Percentiles rank a stretch among this genome's conserved stretches.
phyloP scores from a whole-genome alignment of 805 yeast species.

The Candida awuae region DNA sequence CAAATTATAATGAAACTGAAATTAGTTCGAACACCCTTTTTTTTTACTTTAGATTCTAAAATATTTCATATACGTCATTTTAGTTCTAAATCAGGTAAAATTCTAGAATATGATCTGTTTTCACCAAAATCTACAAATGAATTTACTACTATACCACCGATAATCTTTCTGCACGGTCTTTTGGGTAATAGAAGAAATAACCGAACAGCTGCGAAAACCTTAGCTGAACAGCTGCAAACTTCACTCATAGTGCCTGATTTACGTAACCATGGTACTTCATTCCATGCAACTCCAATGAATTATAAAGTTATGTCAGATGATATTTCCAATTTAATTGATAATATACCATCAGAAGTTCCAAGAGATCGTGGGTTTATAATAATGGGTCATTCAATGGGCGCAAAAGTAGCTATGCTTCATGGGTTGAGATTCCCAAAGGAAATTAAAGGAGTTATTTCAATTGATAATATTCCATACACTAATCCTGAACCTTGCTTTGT shows the following conservation, averaged over 20 bases:
- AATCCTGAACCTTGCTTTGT: conserved; percentile 35
- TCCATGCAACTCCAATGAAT: conserved; percentile 61
- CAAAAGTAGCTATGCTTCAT: conserved; percentile 82
- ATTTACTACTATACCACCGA: conserved; percentile 37
- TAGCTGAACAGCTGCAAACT: conserved; percentile 39
- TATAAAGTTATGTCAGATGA: conserved; percentile 76
- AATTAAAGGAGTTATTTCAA: conserved; percentile 52
- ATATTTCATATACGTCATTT: no score
- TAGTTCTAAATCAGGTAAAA: no score
- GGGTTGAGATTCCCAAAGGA: conserved; percentile 59
- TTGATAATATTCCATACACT: conserved; percentile 71
- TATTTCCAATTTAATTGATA: conserved; percentile 47
- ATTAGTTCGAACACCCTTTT: no score
- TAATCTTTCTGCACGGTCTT: conserved; percentile 79
- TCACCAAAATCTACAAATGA: conserved; percentile 5
- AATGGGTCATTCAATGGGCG: conserved; percentile 85
- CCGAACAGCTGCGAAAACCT: conserved; percentile 58
- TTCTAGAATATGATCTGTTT: conserved; percentile 10
- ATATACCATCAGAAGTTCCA: conserved; percentile 11
- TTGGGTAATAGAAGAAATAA: conserved; percentile 78
- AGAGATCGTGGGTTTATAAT: conserved; percentile 39
- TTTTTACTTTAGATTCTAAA: no score
- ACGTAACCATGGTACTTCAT: conserved; percentile 86
- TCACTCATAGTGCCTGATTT: conserved; percentile 64
- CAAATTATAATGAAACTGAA: no score